A percentile compares a stretch with the other conserved stretches of the same genome.
These are phyloP conservation scores for Pisolithus microcarpus DNA, from an alignment of 768 basidiomycete species.

Conservation along the genomic window DNA sequence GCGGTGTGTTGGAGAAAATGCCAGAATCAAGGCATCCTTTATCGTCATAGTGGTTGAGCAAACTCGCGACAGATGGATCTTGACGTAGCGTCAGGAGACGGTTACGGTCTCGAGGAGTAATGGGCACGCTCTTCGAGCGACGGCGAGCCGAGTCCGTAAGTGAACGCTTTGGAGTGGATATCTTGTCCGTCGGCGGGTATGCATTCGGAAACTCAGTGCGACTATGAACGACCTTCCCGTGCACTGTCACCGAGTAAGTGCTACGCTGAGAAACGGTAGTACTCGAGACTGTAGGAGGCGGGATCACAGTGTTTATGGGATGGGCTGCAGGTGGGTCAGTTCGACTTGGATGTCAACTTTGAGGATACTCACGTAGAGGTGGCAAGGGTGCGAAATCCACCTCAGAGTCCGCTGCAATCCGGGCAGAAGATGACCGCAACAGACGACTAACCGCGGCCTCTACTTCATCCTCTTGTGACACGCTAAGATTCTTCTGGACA, in stretches of 20 bases:
- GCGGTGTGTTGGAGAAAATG: constrained; percentile 59
- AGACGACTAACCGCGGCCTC: constrained; percentile 42
- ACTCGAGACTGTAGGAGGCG: constrained; percentile 43
- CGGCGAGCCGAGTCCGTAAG: constrained; percentile 21
- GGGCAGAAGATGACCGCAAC: constrained; percentile 66
- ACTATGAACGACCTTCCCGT: constrained; percentile 51
- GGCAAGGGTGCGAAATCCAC: constrained; percentile 52
- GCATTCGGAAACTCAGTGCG: constrained; percentile 62
- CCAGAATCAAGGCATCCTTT: constrained; percentile 54
- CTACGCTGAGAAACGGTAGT: constrained; percentile 46
- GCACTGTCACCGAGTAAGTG: constrained; percentile 70
- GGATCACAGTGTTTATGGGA: constrained; percentile 54
- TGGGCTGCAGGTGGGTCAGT: constrained; percentile 39
- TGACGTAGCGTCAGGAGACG: constrained; percentile 56
- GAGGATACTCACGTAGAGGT: constrained; percentile 57
- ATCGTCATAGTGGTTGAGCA: constrained; percentile 68
- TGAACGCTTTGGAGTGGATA: constrained; percentile 21
- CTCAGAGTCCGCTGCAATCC: constrained; percentile 51
- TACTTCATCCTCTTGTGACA: constrained; percentile 34
- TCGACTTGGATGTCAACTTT: neutral
- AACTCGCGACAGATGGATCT: constrained; percentile 72
- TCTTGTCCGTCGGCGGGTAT: constrained; percentile 36
- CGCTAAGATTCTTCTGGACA: constrained; percentile 9
- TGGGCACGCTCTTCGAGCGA: constrained; percentile 29
- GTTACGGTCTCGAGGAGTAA: constrained; percentile 40